phyloP scores from a whole-genome alignment of 768 basidiomycete genomes.

The Lactifluus piperatus region DNA sequence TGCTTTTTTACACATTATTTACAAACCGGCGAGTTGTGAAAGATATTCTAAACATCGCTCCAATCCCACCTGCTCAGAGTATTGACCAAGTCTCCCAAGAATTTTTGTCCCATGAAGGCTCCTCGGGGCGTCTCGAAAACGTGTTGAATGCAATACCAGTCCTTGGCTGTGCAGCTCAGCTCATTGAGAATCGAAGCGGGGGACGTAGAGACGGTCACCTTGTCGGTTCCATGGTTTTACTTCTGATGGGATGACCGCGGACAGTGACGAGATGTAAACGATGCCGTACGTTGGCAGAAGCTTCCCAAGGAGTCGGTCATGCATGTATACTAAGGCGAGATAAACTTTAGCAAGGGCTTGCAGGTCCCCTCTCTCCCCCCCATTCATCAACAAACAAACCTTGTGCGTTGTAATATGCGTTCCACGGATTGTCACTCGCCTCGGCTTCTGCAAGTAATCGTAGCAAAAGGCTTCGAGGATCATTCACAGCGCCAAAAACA shows the following conservation, averaged over 20 bases:
- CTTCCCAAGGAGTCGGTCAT: conserved; percentile 11
- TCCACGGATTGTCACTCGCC: conserved; percentile 9
- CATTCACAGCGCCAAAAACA: background rate
- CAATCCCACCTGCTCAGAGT: background rate
- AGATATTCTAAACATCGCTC: background rate
- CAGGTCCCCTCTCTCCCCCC: background rate
- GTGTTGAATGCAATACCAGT: conserved; percentile 5
- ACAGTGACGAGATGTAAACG: conserved; percentile 4
- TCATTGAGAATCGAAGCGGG: background rate
- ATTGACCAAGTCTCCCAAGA: background rate
- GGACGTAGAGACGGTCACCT: background rate
- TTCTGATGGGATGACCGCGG: background rate
- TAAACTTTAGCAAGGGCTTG: background rate
- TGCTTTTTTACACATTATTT: background rate
- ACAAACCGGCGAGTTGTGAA: background rate
- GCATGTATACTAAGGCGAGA: conserved; percentile 12
- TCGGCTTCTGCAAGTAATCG: conserved; percentile 9
- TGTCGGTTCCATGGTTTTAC: background rate
- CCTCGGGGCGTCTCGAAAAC: conserved; percentile 13
- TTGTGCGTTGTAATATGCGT: conserved; percentile 18
- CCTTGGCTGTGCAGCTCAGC: background rate
- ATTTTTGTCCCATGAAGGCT: background rate
- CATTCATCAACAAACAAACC: conserved; percentile 4
- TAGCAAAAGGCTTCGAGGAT: background rate
- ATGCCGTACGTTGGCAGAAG: conserved; percentile 11